Percentiles rank a stretch among this genome's conserved stretches.
phyloP scores from a whole-genome alignment of 768 basidiomycete species.

The Serpula lacrymans region DNA sequence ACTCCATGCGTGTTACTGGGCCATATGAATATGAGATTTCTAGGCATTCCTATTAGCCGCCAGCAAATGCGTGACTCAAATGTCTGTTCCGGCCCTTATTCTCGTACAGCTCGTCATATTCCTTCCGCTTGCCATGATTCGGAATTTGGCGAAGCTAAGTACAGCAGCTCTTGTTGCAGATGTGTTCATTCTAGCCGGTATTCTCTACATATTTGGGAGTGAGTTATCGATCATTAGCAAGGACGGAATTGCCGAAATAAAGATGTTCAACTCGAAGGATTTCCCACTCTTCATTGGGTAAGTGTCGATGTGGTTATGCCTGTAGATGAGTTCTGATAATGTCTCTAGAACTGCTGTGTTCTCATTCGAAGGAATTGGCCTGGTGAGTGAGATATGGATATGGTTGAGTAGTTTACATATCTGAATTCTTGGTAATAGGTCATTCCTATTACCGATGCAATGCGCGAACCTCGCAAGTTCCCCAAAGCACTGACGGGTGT shows the following conservation, averaged over 20 bases:
- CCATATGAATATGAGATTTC: too few species aligned
- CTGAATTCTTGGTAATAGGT: slow-evolving; percentile 51
- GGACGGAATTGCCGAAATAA: slow-evolving; percentile 73
- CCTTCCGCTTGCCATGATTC: slow-evolving; percentile 83
- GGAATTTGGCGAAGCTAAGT: slow-evolving; percentile 93
- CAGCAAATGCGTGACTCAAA: slow-evolving; percentile 64
- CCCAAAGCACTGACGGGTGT: slow-evolving; percentile 84
- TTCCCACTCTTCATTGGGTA: slow-evolving; percentile 93
- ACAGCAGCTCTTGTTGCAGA: slow-evolving; percentile 91
- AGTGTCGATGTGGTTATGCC: slow-evolving; percentile 19
- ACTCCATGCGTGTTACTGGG: too few species aligned
- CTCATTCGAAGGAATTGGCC: slow-evolving; percentile 95
- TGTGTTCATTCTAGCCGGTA: slow-evolving; percentile 87
- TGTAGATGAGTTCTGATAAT: slow-evolving; percentile 2
- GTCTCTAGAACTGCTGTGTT: slow-evolving; percentile 85
- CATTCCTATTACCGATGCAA: slow-evolving; percentile 95
- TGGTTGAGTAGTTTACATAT: too few species aligned
- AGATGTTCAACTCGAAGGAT: slow-evolving; percentile 83
- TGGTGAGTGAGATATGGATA: slow-evolving; percentile 59
- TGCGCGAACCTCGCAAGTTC: slow-evolving; percentile 94
- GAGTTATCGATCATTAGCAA: slow-evolving; percentile 68
- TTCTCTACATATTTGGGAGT: slow-evolving; percentile 84
- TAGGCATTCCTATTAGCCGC: slow-evolving; percentile 82
- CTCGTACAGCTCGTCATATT: slow-evolving; percentile 81
- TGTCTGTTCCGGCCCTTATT: slow-evolving; percentile 80